A percentile compares a stretch with the other conserved stretches of the same genome.
Evolutionary conservation across 768 basidiomycete genomes (phyloP).

Genomic region (Sporobolomyces phaffii): DNA sequence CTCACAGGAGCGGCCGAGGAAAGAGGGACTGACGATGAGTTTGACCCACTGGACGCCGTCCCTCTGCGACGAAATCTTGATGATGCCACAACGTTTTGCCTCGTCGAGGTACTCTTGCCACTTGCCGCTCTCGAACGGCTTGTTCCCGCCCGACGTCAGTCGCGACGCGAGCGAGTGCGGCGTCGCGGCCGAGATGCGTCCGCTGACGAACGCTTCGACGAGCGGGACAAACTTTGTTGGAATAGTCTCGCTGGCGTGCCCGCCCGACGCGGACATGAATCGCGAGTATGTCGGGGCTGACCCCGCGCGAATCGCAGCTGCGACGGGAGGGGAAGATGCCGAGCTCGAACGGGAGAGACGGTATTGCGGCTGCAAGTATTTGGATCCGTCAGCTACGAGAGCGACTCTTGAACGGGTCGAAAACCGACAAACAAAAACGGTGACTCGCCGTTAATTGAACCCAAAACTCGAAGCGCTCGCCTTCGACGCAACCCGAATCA

Average conservation of each 20-base stretch:
- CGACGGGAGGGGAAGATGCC: no score
- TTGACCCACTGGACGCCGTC: background rate
- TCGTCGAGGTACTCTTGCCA: conserved; percentile 7
- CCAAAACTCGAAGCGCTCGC: background rate
- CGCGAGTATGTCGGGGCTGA: no score
- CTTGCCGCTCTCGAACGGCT: background rate
- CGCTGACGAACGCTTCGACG: background rate
- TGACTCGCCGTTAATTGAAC: conserved; percentile 1
- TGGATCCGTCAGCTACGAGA: no score
- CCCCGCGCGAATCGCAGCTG: no score
- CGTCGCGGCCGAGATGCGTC: background rate
- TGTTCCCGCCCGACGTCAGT: background rate
- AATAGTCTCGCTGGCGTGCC: background rate
- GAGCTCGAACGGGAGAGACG: no score
- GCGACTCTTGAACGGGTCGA: no score
- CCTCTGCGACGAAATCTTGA: background rate
- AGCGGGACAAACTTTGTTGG: background rate
- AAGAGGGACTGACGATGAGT: background rate
- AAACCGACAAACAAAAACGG: no score
- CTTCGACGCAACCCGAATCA: background rate
- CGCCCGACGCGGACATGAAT: background rate
- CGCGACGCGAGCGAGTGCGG: background rate
- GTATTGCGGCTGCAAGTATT: background rate
- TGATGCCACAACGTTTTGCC: background rate
- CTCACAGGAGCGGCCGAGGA: no score